A percentile compares a stretch with the other conserved stretches of the same genome.
Conservation (phyloP, 2,329 filamentous ascomycete species). For the Arthrobotrys musiformis region DNA sequence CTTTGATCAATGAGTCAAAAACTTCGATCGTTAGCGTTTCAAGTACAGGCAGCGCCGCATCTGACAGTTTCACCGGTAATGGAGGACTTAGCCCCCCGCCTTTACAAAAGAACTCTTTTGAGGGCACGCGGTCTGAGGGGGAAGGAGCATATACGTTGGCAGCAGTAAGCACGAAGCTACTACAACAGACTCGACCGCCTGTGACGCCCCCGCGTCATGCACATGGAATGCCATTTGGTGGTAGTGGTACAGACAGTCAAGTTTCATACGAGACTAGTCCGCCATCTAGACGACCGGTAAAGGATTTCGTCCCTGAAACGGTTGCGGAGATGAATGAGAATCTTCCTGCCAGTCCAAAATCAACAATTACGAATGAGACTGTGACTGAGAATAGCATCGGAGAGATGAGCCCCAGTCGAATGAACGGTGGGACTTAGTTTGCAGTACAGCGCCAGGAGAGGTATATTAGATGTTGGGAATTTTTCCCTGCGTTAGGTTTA, state of each 20-base stretch:
- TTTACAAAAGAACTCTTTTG: slow-evolving; percentile 49
- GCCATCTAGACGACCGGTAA: slow-evolving; percentile 18
- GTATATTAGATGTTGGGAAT: too few relatives aligned
- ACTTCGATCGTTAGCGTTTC: slow-evolving; percentile 49
- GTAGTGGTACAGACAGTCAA: not conserved
- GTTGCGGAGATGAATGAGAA: slow-evolving; percentile 38
- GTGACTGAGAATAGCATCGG: slow-evolving; percentile 33
- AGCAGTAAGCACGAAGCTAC: slow-evolving; percentile 8
- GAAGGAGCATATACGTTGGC: not conserved
- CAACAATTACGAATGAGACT: slow-evolving; percentile 24
- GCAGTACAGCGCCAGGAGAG: not conserved
- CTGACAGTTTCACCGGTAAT: slow-evolving; percentile 42
- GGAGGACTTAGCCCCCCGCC: slow-evolving; percentile 47
- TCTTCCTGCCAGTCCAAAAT: slow-evolving; percentile 29
- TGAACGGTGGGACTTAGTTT: not conserved
- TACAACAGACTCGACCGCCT: slow-evolving; percentile 27
- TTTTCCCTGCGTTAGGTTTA: not conserved
- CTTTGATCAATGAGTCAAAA: slow-evolving; percentile 50
- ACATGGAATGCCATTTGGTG: slow-evolving; percentile 26
- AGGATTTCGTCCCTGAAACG: slow-evolving; percentile 43
- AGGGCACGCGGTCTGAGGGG: slow-evolving; percentile 21
- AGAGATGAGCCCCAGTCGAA: slow-evolving; percentile 18
- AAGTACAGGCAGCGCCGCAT: slow-evolving; percentile 50
- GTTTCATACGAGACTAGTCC: not conserved
- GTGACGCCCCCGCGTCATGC: slow-evolving; percentile 43